phyloP scores from a whole-genome alignment of 768 basidiomycete genomes.

The Suillus sp. region DNA sequence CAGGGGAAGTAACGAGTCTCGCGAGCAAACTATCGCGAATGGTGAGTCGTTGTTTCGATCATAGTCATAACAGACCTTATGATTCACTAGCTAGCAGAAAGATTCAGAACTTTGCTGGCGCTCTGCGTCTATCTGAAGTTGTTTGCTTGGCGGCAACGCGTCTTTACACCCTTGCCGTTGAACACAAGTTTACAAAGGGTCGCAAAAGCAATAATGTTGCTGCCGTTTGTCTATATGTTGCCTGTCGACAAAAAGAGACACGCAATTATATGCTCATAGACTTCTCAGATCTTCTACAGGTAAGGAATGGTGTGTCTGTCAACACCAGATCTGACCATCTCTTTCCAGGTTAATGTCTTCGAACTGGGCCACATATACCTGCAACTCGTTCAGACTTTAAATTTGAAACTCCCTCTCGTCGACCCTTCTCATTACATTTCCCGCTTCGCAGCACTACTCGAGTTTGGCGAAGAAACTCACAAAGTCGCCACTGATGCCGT shows the following conservation, averaged over 20 bases:
- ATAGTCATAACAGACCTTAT: neutral
- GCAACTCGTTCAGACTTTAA: conserved; percentile 86
- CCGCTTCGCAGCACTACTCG: conserved; percentile 90
- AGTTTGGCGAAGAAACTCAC: conserved; percentile 94
- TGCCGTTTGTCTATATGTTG: conserved; percentile 93
- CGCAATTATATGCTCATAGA: conserved; percentile 97
- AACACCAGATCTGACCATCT: neutral
- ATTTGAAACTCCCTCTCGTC: conserved; percentile 82
- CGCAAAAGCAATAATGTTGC: conserved; percentile 91
- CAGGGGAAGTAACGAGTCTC: conserved; percentile 75
- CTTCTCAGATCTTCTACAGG: conserved; percentile 95
- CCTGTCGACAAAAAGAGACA: conserved; percentile 89
- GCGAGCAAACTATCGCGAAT: conserved; percentile 90
- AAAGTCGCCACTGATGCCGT: conserved; percentile 92
- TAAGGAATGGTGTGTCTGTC: conserved; percentile 26
- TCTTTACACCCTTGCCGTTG: conserved; percentile 90
- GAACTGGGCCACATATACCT: conserved; percentile 96
- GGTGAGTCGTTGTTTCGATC: conserved; percentile 46
- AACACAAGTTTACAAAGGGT: conserved; percentile 93
- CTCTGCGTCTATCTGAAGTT: conserved; percentile 75
- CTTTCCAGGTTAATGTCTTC: conserved; percentile 87
- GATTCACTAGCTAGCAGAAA: conserved; percentile 65
- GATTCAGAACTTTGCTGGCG: conserved; percentile 81
- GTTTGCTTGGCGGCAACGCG: conserved; percentile 82
- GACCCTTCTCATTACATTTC: conserved; percentile 97